phyloP scores from a whole-genome alignment of 2,329 filamentous ascomycete genomes.

The Arthrobotrys conoides region DNA sequence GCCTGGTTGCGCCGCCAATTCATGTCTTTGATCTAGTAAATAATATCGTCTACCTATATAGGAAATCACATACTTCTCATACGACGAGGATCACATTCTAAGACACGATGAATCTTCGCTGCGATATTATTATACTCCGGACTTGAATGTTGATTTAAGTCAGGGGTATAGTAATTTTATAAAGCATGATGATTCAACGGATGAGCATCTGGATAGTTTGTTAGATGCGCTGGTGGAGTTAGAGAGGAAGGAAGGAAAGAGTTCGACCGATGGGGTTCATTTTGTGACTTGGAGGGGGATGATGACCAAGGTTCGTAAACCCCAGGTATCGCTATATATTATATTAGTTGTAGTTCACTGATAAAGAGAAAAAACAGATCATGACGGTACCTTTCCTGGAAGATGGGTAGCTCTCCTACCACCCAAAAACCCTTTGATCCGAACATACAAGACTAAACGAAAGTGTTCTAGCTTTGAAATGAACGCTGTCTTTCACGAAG shows the following conservation, averaged over 20 bases:
- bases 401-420: constrained; percentile 75
- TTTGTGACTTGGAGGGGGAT: constrained; percentile 96
- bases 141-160: constrained; percentile 80
- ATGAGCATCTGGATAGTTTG: constrained; percentile 89
- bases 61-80: constrained; percentile 95
- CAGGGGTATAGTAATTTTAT: constrained; percentile 85
- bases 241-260: constrained; percentile 78
- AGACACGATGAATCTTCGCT: constrained; percentile 83
- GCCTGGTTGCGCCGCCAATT: no score
- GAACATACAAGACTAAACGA: constrained; percentile 18
- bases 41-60: constrained; percentile 65
- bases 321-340: not conserved
- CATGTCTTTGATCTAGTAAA: no score
- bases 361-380: constrained; percentile 73
- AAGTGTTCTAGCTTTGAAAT: constrained; percentile 82
- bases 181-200: constrained; percentile 83
- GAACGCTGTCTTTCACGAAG: constrained; percentile 93
- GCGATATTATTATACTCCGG: constrained; percentile 87
- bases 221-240: constrained; percentile 80
- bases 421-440: not conserved
- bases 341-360: constrained; percentile 1
- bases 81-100: constrained; percentile 85
- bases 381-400: constrained; percentile 84
- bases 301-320: constrained; percentile 88
- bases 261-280: constrained; percentile 75